Percentiles rank a stretch among this genome's conserved stretches.
Evolutionary conservation across 805 yeast species (phyloP).

Genomic region (Teunomyces gatunensis): DNA sequence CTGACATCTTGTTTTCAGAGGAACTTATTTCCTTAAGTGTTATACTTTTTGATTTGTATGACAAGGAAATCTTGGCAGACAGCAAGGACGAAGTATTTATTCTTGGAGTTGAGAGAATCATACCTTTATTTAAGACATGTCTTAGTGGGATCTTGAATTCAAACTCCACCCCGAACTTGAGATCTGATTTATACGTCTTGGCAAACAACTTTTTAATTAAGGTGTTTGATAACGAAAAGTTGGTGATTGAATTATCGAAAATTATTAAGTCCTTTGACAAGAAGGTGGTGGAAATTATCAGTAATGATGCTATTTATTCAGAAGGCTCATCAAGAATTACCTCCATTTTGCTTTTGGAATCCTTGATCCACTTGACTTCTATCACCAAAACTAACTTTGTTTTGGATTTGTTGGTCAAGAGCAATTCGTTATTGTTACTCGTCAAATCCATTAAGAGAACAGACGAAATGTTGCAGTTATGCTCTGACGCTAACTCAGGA

Average conservation of each 20-base stretch:
- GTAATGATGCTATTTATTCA: constrained; percentile 76
- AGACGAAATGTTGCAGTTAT: constrained; percentile 55
- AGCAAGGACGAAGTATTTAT: constrained; percentile 16
- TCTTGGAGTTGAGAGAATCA: constrained; percentile 49
- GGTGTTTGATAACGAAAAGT: constrained; percentile 39
- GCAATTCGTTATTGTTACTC: constrained; percentile 62
- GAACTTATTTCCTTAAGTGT: constrained; percentile 77
- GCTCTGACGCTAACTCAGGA: constrained; percentile 24
- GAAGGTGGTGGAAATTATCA: constrained; percentile 59
- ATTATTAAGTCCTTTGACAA: constrained; percentile 58
- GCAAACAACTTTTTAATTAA: constrained; percentile 63
- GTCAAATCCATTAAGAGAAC: constrained; percentile 66
- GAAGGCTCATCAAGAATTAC: constrained; percentile 76
- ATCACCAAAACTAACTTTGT: constrained; percentile 50
- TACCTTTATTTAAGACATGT: constrained; percentile 70
- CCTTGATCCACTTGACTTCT: constrained; percentile 55
- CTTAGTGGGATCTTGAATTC: constrained; percentile 72
- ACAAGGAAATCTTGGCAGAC: constrained; percentile 22
- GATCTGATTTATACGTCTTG: constrained; percentile 78
- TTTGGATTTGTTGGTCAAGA: constrained; percentile 57
- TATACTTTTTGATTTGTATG: constrained; percentile 62
- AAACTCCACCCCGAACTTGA: constrained; percentile 58
- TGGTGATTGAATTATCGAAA: constrained; percentile 48
- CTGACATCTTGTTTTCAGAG: constrained; percentile 64
- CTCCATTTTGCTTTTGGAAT: constrained; percentile 71